Base-by-base conservation (phyloP, 2,329 filamentous ascomycete genomes). In the Trichoderma arundinaceum region DNA sequence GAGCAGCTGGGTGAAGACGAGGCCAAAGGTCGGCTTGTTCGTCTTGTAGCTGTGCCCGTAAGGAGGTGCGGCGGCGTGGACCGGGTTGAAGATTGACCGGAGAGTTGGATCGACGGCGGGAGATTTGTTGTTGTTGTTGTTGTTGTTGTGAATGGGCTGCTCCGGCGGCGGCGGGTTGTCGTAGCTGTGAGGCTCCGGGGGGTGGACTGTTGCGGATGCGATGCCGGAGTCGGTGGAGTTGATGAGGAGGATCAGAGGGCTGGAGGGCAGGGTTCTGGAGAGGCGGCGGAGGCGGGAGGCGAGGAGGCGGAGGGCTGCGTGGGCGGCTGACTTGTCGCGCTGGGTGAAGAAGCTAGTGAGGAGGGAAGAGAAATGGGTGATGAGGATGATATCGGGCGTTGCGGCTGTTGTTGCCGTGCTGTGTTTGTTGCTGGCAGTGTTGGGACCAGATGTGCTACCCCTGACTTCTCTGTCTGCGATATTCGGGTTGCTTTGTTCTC, bases 321-420 rank as follows among this genome's bases (percentile, higher is more conserved):
- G 85, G 1, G 85, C 86, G 46, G 77, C 71, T 4, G 76, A 71
- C 66, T 77, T 82, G 69, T 81, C 78, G 66, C 80, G 79, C 64
- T 80, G 78, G 1, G 82, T 76, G 74, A 88, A 88, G 56, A 88
- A 78, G 4, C 80, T 74, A 32, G 79, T 81, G 19, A 88, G 78
- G 4, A 88, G 77, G 15, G 77, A 70, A 2, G 83, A 82, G 71
- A 86, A 81, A 74, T 86, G 83, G 7, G 85, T 86, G 62, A 88
- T 75, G 61, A 88, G 76, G 52, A 88, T 79, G 44, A 88, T 74
- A 33, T 43, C 57, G 35, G 10, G 39, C 22, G 22, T 28, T 28
- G 22, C 22, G 41, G 13, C 32, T 44, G 38, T 1, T 3, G 28
- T 17, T 22, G 19, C 19, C 15, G 38, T 17, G 13, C 15, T 19